Evolutionary conservation across 345 rosid genomes (phyloP).

Genomic region (Eucalyptus caleyi): DNA sequence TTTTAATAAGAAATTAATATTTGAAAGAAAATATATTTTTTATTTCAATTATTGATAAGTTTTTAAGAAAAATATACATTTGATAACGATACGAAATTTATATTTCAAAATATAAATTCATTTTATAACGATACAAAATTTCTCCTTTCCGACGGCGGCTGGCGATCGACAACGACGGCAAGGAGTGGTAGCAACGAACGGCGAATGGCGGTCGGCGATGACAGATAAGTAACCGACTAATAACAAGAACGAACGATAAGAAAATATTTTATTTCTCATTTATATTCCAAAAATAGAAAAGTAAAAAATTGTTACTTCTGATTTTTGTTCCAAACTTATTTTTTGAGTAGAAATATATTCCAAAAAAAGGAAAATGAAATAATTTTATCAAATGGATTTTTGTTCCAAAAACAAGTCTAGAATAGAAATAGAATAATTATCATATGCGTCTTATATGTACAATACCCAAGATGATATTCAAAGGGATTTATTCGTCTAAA

Average conservation of each 20-base stretch:
- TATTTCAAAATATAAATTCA: rapidly evolving
- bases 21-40: rapidly evolving
- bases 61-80: rapidly evolving
- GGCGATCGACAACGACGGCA: rapidly evolving
- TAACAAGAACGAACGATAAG: rapidly evolving
- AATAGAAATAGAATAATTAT: no score
- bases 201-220: rapidly evolving
- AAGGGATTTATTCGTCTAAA: neutral
- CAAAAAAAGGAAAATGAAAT: no score
- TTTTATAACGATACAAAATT: rapidly evolving
- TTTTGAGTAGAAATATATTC: rapidly evolving
- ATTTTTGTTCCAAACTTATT: rapidly evolving
- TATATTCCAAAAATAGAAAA: rapidly evolving
- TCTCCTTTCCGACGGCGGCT: rapidly evolving
- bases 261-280: rapidly evolving
- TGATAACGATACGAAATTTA: rapidly evolving
- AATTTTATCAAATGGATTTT: rapidly evolving
- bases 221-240: rapidly evolving
- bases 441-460: rapidly evolving
- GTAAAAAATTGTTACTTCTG: rapidly evolving
- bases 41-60: rapidly evolving
- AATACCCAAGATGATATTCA: neutral
- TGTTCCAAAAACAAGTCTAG: rapidly evolving
- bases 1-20: rapidly evolving
- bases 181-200: rapidly evolving